Conservation (phyloP, 345 rosid genomes). For the Barbarea vulgaris region DNA sequence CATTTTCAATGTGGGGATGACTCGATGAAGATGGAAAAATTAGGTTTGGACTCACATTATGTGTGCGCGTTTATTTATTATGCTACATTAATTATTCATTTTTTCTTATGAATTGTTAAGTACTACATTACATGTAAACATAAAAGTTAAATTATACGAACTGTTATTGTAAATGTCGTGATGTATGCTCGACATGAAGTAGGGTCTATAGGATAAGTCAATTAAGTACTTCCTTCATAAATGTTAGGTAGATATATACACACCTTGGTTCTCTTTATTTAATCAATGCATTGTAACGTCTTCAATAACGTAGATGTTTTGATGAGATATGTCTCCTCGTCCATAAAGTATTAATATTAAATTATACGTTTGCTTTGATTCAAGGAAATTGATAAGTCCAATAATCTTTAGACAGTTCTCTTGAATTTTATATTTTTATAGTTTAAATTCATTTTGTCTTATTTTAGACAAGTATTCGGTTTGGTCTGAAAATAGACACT, state of each 20-base stretch:
- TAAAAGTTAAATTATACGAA: background rate
- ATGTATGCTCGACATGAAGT: constrained; percentile 5
- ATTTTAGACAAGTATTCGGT: background rate
- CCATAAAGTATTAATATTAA: background rate
- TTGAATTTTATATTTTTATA: background rate
- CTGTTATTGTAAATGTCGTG: background rate
- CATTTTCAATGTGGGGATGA: constrained; percentile 15
- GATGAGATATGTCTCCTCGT: constrained; percentile 11
- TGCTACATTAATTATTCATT: background rate
- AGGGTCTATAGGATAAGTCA: constrained; percentile 20
- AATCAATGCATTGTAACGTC: constrained; percentile 28
- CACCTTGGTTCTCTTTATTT: constrained; percentile 16
- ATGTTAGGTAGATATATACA: constrained; percentile 19
- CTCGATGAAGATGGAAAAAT: background rate
- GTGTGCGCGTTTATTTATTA: constrained; percentile 5
- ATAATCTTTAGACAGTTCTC: background rate
- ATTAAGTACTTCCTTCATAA: constrained; percentile 11
- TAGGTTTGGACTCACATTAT: constrained; percentile 34
- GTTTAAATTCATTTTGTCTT: background rate
- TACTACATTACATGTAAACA: background rate
- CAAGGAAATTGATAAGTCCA: background rate
- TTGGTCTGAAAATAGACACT: background rate
- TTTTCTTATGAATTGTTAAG: background rate
- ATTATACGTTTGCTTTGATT: background rate
- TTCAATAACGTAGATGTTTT: constrained; percentile 2